Evolutionary conservation across 148 eudicot species (phyloP), one percentile per base, ranked within the genome.

Genomic region (Fagopyrum tataricum): DNA sequence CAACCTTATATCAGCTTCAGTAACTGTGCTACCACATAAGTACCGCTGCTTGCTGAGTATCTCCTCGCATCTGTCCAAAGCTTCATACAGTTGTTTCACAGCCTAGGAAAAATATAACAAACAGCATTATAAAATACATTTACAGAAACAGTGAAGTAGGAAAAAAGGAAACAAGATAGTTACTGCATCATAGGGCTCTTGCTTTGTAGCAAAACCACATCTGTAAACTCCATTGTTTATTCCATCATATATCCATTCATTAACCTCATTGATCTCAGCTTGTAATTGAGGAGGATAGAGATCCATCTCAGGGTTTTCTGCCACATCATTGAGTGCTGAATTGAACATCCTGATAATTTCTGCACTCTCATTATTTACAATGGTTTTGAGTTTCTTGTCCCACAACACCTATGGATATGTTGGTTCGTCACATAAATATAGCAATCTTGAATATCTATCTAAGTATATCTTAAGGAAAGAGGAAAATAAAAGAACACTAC

Each of bases 341-440:
- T 93, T 93, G 21, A 93, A 76, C 97, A 91, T 93, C 69, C 93
- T 90, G 69, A 94, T 89, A 46, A 94, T 94, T 80, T 94, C 98
- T 15, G 86, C 76, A 73, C 98, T 94, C 89, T 94, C 98, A 26
- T 94, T 94, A 71, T 81, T 94, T 80, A 94, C 98, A 42, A 94
- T 84, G 40, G 97, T 91, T 72, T 80, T 74, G 18, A 83, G 89
- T 76, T 88, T 90, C 82, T 90, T 90, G 81, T 90, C 97, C 96
- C 97, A 93, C 69, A 93, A 82, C 77, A 94, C 93, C 98, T 93
- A 75, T 10, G 8, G 53, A 55, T 41, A 42, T 62, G 42, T 10
- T 62, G 42, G n/a, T 62, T 12, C 67, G 12, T 31, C 74, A 72
- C 42, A 43, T 21, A 21, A 40, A 17, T 20, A 58, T 12, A 4